phyloP scores from a whole-genome alignment of 2,329 filamentous ascomycete genomes.

The Didymella glomerata region DNA sequence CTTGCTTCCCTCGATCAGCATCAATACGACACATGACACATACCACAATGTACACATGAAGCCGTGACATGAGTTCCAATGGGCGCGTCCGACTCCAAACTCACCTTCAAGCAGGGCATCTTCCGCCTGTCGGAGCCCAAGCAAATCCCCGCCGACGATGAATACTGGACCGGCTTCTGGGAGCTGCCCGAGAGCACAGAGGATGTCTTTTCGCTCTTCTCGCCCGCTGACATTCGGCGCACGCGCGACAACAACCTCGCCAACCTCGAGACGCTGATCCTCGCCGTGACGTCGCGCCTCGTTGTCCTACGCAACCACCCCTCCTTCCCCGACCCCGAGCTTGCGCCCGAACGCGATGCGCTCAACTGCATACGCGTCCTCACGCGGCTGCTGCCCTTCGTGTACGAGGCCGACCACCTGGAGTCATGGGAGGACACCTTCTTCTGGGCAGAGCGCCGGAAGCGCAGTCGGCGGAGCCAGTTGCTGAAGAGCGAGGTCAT shows the following conservation, averaged over 20 bases:
- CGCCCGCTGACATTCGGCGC: slow-evolving; percentile 78
- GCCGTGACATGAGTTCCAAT: slow-evolving; percentile 63
- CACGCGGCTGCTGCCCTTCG: slow-evolving; percentile 85
- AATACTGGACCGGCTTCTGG: slow-evolving; percentile 97
- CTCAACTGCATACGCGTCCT: slow-evolving; percentile 94
- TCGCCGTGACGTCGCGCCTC: slow-evolving; percentile 83
- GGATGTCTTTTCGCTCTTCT: slow-evolving; percentile 96
- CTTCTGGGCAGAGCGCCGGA: slow-evolving; percentile 84
- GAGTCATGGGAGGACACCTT: slow-evolving; percentile 89
- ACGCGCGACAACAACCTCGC: slow-evolving; percentile 84
- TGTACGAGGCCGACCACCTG: slow-evolving; percentile 88
- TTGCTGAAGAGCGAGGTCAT: slow-evolving; percentile 73
- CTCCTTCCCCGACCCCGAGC: slow-evolving; percentile 85
- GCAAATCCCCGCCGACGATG: slow-evolving; percentile 84
- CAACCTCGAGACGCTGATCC: slow-evolving; percentile 88
- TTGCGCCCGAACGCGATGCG: slow-evolving; percentile 84
- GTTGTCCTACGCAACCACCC: slow-evolving; percentile 86
- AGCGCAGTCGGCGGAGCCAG: slow-evolving; percentile 58
- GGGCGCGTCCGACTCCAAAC: slow-evolving; percentile 98
- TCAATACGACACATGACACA: slow-evolving; percentile 13
- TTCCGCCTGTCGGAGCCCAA: slow-evolving; percentile 94
- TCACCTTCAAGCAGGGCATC: slow-evolving; percentile 98
- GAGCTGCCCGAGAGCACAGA: slow-evolving; percentile 94
- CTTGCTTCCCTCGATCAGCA: slow-evolving; percentile 6
- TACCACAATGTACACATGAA: slow-evolving; percentile 32